These are phyloP conservation scores for Rhinocladiella mackenziei DNA, from an alignment of 2,329 filamentous ascomycete genomes.

Conservation along the genomic window DNA sequence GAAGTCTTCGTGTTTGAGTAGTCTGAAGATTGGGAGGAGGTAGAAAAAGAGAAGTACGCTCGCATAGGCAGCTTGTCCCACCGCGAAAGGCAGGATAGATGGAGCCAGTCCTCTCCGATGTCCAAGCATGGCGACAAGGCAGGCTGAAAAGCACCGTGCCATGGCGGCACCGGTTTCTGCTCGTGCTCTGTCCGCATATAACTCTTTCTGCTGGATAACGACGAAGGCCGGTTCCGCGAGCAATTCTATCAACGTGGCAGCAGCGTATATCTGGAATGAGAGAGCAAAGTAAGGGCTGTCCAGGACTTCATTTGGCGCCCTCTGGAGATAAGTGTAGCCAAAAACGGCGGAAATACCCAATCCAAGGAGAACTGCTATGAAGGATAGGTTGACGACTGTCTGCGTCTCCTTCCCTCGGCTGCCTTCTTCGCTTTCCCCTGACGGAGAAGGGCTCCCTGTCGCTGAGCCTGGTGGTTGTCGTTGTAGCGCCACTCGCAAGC, in stretches of 20 bases:
- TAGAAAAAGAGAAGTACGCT: slow-evolving; percentile 67
- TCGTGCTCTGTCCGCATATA: slow-evolving; percentile 73
- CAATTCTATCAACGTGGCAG: slow-evolving; percentile 68
- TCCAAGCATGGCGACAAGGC: slow-evolving; percentile 57
- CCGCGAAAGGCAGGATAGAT: slow-evolving; percentile 81
- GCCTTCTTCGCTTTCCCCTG: slow-evolving; percentile 20
- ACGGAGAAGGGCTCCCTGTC: slow-evolving; percentile 9
- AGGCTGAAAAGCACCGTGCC: slow-evolving; percentile 69
- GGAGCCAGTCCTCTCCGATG: slow-evolving; percentile 51
- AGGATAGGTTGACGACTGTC: slow-evolving; percentile 81
- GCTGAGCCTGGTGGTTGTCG: slow-evolving; percentile 52
- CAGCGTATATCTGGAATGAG: slow-evolving; percentile 53
- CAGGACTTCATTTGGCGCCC: slow-evolving; percentile 47
- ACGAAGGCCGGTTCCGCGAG: slow-evolving; percentile 85
- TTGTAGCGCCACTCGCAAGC: slow-evolving; percentile 84
- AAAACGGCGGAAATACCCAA: slow-evolving; percentile 60
- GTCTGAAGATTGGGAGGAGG: slow-evolving; percentile 53
- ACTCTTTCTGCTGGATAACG: slow-evolving; percentile 73
- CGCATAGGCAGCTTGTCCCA: slow-evolving; percentile 79
- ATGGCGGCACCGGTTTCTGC: slow-evolving; percentile 83
- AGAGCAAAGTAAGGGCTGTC: slow-evolving; percentile 60
- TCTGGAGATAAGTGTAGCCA: slow-evolving; percentile 63
- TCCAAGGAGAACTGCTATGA: slow-evolving; percentile 70
- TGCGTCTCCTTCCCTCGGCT: slow-evolving; percentile 47
- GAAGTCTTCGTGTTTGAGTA: slow-evolving; percentile 60